A percentile compares a stretch with the other conserved stretches of the same genome.
Evolutionary conservation across 2,329 filamentous ascomycete genomes (phyloP).

Genomic region (Monosporascus cannonballus): DNA sequence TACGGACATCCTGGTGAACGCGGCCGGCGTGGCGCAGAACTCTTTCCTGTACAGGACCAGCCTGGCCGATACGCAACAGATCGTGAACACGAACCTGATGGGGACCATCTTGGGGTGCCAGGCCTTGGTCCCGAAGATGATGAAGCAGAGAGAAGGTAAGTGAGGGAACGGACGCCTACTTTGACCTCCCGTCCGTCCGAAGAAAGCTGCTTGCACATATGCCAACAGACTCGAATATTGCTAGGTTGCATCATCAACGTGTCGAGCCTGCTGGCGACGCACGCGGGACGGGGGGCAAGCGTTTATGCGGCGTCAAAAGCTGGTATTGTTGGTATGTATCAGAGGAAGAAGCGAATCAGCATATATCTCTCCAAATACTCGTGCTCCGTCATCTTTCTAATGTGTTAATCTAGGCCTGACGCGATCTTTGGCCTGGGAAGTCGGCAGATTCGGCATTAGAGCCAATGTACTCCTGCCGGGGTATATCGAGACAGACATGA

Average conservation of each 20-base stretch:
- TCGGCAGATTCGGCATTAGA: constrained; percentile 56
- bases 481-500: constrained; percentile 80
- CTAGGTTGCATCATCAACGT: constrained; percentile 73
- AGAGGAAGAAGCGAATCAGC: not conserved
- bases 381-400: not conserved
- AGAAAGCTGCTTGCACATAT: no score
- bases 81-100: constrained; percentile 66
- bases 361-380: no score
- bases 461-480: constrained; percentile 79
- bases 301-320: constrained; percentile 78
- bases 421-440: constrained; percentile 57
- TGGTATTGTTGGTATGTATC: constrained; percentile 59
- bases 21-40: constrained; percentile 66
- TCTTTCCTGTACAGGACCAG: constrained; percentile 54
- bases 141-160: constrained; percentile 28
- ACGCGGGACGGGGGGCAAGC: constrained; percentile 63
- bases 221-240: constrained; percentile 1
- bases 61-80: constrained; percentile 42
- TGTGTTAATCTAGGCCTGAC: constrained; percentile 51
- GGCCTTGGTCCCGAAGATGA: constrained; percentile 41
- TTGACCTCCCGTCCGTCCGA: not conserved
- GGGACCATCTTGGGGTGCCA: constrained; percentile 59
- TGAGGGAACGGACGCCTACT: not conserved
- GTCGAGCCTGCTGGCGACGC: constrained; percentile 65
- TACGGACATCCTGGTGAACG: constrained; percentile 65